Evolutionary conservation across 2,329 filamentous ascomycete genomes (phyloP).

Genomic region (Leptographium wingfieldii): DNA sequence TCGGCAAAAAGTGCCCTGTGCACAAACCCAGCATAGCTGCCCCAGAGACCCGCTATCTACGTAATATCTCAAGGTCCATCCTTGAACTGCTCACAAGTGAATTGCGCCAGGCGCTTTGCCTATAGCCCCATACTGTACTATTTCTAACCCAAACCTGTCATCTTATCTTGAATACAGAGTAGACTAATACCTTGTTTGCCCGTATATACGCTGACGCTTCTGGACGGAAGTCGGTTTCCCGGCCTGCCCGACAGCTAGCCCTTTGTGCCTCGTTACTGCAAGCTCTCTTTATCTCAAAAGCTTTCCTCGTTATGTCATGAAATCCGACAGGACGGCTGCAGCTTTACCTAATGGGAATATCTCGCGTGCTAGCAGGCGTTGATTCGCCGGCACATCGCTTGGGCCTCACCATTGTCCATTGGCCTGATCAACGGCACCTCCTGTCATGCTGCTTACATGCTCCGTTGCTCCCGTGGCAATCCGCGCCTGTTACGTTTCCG

Average conservation of each 20-base stretch:
- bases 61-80: neutral
- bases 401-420: neutral
- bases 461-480: neutral
- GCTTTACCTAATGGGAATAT: neutral
- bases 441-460: neutral
- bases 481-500: neutral
- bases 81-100: neutral
- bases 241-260: neutral
- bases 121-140: neutral
- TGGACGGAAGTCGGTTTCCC: neutral
- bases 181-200: neutral
- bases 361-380: neutral
- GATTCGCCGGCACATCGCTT: neutral
- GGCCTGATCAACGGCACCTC: neutral
- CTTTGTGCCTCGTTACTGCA: neutral
- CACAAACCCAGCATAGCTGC: neutral
- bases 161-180: too few relatives aligned
- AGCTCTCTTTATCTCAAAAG: neutral
- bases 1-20: neutral
- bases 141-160: neutral
- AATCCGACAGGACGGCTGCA: neutral
- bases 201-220: neutral
- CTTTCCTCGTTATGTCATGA: neutral
- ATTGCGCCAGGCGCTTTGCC: neutral
- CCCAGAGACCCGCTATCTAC: neutral